These are phyloP conservation scores for Monosporascus sp. DNA, from an alignment of 2,329 filamentous ascomycete species.

Conservation along the genomic window DNA sequence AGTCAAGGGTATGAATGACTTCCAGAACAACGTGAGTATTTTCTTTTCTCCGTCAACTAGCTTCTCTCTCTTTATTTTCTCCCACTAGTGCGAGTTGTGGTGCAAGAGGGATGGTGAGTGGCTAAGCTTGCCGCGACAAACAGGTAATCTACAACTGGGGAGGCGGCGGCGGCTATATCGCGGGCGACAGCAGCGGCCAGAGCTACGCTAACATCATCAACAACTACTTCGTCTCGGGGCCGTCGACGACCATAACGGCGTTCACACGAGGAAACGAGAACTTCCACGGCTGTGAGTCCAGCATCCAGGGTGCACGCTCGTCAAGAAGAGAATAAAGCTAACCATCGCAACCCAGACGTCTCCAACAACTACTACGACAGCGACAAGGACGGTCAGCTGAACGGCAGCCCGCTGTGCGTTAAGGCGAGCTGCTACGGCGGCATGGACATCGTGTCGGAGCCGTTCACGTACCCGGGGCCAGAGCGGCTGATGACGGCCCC, in stretches of 20 bases:
- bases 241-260: conserved; percentile 40
- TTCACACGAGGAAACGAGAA: conserved; percentile 51
- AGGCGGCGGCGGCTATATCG: conserved; percentile 48
- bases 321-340: no score
- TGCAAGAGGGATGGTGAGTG: neutral
- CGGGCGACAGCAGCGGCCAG: conserved; percentile 40
- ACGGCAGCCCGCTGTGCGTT: conserved; percentile 39
- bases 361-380: conserved; percentile 47
- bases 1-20: conserved; percentile 51
- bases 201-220: conserved; percentile 48
- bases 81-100: neutral
- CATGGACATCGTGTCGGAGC: conserved; percentile 35
- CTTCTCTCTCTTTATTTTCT: neutral
- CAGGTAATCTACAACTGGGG: conserved; percentile 52
- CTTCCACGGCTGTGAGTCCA: conserved; percentile 40
- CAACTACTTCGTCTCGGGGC: conserved; percentile 53
- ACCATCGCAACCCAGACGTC: conserved; percentile 28
- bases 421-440: conserved; percentile 39
- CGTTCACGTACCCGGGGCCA: conserved; percentile 39
- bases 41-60: no score
- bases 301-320: neutral
- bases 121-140: conserved; percentile 24
- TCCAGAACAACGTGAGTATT: conserved; percentile 34
- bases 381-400: conserved; percentile 41
- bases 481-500: conserved; percentile 31